phyloP scores from a whole-genome alignment of 257 asterid genomes.

The Nicotiana tabacum region DNA sequence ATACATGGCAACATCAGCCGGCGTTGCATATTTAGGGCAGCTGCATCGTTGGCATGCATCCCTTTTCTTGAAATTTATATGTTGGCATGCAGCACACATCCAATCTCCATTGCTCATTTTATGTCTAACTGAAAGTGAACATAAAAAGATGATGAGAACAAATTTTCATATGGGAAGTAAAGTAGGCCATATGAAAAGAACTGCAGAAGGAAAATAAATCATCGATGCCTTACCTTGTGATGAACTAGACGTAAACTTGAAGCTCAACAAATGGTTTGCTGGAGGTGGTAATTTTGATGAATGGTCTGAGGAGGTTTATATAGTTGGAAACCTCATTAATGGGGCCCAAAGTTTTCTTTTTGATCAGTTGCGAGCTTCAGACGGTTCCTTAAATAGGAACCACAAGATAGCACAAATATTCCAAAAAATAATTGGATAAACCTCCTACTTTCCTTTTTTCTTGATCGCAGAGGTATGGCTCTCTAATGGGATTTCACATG shows the following conservation, averaged over 20 bases:
- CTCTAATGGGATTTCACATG: not conserved
- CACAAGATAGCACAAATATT: slow-evolving; percentile 26
- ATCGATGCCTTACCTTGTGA: too few relatives aligned
- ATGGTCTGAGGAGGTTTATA: slow-evolving; percentile 39
- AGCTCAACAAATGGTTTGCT: slow-evolving; percentile 20
- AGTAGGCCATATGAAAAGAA: not conserved
- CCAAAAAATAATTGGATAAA: slow-evolving; percentile 13
- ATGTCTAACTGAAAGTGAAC: not conserved
- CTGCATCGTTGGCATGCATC: too few relatives aligned
- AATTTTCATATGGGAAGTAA: not conserved
- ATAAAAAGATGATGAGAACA: not conserved
- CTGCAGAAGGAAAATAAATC: not conserved
- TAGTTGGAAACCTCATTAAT: slow-evolving; percentile 22
- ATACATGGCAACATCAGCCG: too few relatives aligned
- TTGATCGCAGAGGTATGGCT: slow-evolving; percentile 23
- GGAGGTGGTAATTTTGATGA: slow-evolving; percentile 36
- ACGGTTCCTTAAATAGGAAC: slow-evolving; percentile 22
- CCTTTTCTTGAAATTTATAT: too few relatives aligned
- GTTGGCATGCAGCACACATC: not conserved
- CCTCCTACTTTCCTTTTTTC: not conserved
- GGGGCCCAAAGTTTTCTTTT: slow-evolving; percentile 30
- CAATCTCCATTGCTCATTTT: slow-evolving; percentile 71
- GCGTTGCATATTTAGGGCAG: too few relatives aligned
- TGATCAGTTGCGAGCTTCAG: too few relatives aligned
- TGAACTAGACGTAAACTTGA: not conserved